Percentiles rank a stretch among this genome's conserved stretches.
Conservation (phyloP, 2,329 filamentous ascomycete genomes). For the Didymella arachidicola region DNA sequence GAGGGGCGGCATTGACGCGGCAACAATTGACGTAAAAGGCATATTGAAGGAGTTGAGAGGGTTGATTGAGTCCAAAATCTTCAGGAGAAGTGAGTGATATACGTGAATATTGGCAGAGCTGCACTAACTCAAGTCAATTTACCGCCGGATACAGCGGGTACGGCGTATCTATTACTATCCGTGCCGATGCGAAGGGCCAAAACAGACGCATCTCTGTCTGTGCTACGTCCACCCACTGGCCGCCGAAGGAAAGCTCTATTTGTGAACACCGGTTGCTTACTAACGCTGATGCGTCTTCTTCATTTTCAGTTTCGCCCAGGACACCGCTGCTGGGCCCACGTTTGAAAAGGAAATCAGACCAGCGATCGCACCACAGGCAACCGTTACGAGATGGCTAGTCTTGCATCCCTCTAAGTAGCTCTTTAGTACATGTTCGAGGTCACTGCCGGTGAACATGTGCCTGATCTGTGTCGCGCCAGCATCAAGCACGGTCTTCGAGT, state of each 20-base stretch:
- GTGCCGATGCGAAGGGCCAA: neutral
- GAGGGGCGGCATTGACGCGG: constrained; percentile 33
- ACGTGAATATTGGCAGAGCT: neutral
- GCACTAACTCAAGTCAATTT: neutral
- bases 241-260: neutral
- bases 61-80: neutral
- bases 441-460: constrained; percentile 38
- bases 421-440: constrained; percentile 31
- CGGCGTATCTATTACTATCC: neutral
- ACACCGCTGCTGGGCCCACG: constrained; percentile 29
- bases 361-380: constrained; percentile 32
- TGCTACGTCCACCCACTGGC: neutral
- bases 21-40: constrained; percentile 6
- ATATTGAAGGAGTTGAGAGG: constrained; percentile 1
- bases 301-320: constrained; percentile 25
- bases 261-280: neutral
- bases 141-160: constrained; percentile 4
- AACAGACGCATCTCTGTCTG: neutral
- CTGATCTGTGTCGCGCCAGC: constrained; percentile 56
- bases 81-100: neutral
- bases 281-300: constrained; percentile 28
- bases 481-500: constrained; percentile 48
- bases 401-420: constrained; percentile 41
- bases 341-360: constrained; percentile 30
- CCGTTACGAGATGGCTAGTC: constrained; percentile 31